Percentiles rank a stretch among this genome's conserved stretches.
These are phyloP conservation scores for Verbena officinalis DNA, from an alignment of 257 asterid species.

Conservation along the genomic window DNA sequence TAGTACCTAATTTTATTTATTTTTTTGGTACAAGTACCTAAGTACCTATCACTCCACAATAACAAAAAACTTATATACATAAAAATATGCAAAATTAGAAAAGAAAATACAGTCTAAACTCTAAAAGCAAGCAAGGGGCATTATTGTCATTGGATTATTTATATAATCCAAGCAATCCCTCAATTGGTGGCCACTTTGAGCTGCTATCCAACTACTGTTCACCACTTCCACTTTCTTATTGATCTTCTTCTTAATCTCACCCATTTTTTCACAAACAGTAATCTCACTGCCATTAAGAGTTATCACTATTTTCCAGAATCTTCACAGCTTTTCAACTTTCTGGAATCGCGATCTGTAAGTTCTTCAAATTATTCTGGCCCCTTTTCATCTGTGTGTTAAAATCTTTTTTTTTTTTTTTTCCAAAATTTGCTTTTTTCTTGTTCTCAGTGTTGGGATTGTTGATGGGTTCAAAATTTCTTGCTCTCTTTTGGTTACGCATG, in stretches of 20 bases:
- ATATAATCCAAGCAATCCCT: conserved; percentile 43
- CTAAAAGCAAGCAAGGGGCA: conserved; percentile 32
- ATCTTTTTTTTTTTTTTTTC: background rate
- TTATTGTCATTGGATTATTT: conserved; percentile 35
- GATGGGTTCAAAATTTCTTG: conserved; percentile 9
- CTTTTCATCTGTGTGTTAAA: conserved; percentile 6
- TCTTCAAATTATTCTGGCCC: conserved; percentile 14
- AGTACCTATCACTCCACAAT: too few relatives aligned
- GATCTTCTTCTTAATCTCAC: conserved; percentile 18
- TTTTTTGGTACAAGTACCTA: too few relatives aligned
- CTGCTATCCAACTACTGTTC: conserved; percentile 38
- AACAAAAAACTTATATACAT: too few relatives aligned
- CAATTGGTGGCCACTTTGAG: conserved; percentile 36
- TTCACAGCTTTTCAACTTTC: conserved; percentile 12
- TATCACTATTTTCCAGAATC: background rate
- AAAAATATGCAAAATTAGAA: background rate
- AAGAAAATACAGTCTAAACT: conserved; percentile 9
- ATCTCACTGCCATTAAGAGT: conserved; percentile 18
- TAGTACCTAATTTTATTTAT: too few relatives aligned
- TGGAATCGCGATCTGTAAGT: conserved; percentile 41
- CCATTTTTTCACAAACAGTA: too few relatives aligned
- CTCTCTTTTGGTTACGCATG: background rate
- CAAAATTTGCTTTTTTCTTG: conserved; percentile 2
- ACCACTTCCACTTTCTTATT: conserved; percentile 23
- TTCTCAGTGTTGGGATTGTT: background rate